These are phyloP conservation scores for Candida hungchunana DNA, from an alignment of 805 yeast genomes.

Conservation along the genomic window DNA sequence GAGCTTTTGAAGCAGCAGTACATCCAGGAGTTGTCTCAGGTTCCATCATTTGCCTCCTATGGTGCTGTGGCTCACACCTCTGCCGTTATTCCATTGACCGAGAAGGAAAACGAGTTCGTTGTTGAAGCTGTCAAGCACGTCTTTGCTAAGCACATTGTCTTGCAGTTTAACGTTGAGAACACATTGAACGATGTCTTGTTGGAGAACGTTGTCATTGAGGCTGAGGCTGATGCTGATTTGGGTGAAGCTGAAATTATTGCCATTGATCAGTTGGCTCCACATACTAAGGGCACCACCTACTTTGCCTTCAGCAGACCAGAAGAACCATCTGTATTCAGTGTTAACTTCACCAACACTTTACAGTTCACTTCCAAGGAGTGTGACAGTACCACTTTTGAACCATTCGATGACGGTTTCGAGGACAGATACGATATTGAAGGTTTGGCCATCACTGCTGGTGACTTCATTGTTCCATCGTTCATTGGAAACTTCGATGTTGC, in stretches of 20 bases:
- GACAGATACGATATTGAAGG: constrained; percentile 93
- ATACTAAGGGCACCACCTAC: constrained; percentile 68
- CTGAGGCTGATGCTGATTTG: constrained; percentile 49
- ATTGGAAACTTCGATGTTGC: constrained; percentile 68
- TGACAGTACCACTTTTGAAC: constrained; percentile 64
- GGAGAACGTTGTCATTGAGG: constrained; percentile 69
- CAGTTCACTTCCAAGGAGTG: constrained; percentile 76
- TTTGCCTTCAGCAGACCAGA: constrained; percentile 70
- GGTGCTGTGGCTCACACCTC: constrained; percentile 78
- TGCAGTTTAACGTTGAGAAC: constrained; percentile 82
- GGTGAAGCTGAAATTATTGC: constrained; percentile 68
- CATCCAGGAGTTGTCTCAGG: constrained; percentile 60
- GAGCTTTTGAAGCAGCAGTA: constrained; percentile 57
- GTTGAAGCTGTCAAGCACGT: constrained; percentile 81
- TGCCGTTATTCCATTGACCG: constrained; percentile 65
- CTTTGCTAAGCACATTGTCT: constrained; percentile 64
- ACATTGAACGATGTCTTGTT: constrained; percentile 76
- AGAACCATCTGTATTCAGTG: constrained; percentile 37
- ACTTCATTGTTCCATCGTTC: constrained; percentile 72
- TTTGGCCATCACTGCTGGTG: constrained; percentile 71
- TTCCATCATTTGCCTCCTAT: constrained; percentile 68
- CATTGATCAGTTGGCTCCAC: constrained; percentile 66
- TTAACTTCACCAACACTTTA: constrained; percentile 60
- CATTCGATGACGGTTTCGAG: constrained; percentile 74
- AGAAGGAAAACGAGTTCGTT: constrained; percentile 88